These are phyloP conservation scores for Globisporangium orthogonon DNA, from an alignment of 352 stramenopile genomes.

Conservation along the genomic window DNA sequence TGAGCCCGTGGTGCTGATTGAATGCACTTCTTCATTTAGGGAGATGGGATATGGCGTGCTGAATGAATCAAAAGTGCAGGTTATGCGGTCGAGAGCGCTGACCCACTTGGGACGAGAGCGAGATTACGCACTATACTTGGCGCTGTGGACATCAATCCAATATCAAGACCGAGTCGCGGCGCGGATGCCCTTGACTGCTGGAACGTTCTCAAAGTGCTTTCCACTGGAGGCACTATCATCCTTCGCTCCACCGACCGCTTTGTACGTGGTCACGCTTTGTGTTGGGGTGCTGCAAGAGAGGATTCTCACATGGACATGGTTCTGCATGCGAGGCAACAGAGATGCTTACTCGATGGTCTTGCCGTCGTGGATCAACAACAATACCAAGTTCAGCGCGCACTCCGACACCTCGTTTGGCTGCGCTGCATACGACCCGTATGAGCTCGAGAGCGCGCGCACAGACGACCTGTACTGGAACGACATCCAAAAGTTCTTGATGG, in stretches of 20 bases:
- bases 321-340: constrained; percentile 8
- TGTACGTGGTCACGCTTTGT: constrained; percentile 2
- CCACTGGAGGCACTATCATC: constrained; percentile 2
- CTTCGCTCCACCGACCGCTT: constrained; percentile 1
- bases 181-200: background rate
- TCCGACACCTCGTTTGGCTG: background rate
- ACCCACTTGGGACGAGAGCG: constrained; percentile 57
- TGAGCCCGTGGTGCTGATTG: background rate
- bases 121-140: constrained; percentile 59
- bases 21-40: background rate
- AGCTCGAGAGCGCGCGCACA: constrained; percentile 61
- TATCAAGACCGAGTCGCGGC: constrained; percentile 7
- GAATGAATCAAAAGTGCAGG: constrained; percentile 15
- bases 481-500: constrained; percentile 56
- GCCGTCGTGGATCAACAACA: constrained; percentile 34
- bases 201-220: constrained; percentile 8
- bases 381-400: constrained; percentile 21
- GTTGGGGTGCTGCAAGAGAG: background rate
- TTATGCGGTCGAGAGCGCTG: constrained; percentile 56
- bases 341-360: constrained; percentile 28
- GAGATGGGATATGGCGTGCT: background rate
- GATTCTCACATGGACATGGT: background rate
- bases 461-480: constrained; percentile 78
- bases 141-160: constrained; percentile 27
- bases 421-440: constrained; percentile 44